Percentiles rank a stretch among this genome's conserved stretches.
These are phyloP conservation scores for Globisporangium orthogonon DNA, from an alignment of 352 stramenopile species.

Conservation along the genomic window DNA sequence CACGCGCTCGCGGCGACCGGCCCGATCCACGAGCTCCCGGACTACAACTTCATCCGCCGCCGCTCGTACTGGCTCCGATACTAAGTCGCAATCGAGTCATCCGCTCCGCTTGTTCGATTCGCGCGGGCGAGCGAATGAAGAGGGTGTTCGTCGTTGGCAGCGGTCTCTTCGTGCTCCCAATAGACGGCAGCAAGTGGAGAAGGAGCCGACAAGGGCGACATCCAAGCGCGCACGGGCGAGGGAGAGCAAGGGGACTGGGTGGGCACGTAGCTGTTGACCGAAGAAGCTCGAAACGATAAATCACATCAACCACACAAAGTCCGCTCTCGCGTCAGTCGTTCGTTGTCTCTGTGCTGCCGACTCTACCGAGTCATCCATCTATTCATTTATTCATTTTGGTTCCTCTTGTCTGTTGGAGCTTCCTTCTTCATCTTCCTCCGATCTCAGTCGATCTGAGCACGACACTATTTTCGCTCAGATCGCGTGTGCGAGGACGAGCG, in stretches of 20 bases:
- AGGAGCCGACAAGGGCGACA: too few relatives aligned
- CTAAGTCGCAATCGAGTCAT: constrained; percentile 33
- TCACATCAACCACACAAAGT: background rate
- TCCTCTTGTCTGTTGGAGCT: too few relatives aligned
- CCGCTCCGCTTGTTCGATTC: constrained; percentile 10
- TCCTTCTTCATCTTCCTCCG: too few relatives aligned
- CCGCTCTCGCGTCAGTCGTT: background rate
- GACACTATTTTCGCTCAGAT: too few relatives aligned
- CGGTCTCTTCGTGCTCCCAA: constrained; percentile 5
- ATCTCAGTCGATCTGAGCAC: too few relatives aligned
- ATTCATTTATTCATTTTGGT: too few relatives aligned
- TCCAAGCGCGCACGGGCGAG: too few relatives aligned
- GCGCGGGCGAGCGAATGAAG: too few relatives aligned
- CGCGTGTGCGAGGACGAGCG: background rate
- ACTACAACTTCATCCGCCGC: constrained; percentile 99
- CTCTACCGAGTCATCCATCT: too few relatives aligned
- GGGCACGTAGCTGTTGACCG: constrained; percentile 20
- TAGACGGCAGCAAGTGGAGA: constrained; percentile 28
- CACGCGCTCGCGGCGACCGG: constrained; percentile 97
- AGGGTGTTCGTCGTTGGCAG: constrained; percentile 16
- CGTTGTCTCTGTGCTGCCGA: background rate
- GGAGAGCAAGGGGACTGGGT: constrained; percentile 15
- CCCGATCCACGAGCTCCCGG: constrained; percentile 97
- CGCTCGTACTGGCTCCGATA: constrained; percentile 97
- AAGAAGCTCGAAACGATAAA: constrained; percentile 14